These are phyloP conservation scores for Rubus idaeus DNA, from an alignment of 306 rosid genomes.

Conservation along the genomic window DNA sequence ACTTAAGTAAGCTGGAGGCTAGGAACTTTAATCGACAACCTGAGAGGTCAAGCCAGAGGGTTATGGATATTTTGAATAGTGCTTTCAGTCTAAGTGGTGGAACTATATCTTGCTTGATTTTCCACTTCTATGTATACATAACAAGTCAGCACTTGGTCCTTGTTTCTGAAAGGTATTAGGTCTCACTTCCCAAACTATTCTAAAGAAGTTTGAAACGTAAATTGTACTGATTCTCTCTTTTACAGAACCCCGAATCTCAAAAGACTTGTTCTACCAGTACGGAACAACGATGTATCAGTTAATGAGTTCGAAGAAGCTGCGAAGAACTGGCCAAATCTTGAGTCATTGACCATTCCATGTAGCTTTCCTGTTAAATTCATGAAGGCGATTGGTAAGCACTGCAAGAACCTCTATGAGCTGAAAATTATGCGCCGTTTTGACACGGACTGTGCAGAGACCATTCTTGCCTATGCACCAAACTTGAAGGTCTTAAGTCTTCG, in stretches of 20 bases:
- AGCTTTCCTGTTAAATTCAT: neutral
- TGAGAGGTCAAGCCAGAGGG: neutral
- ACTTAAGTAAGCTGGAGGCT: neutral
- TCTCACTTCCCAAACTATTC: neutral
- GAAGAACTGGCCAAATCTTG: constrained; percentile 29
- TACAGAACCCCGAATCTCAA: constrained; percentile 34
- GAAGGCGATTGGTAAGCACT: neutral
- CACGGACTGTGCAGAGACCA: neutral
- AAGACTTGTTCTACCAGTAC: constrained; percentile 25
- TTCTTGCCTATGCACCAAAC: constrained; percentile 1
- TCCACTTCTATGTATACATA: constrained; percentile 5
- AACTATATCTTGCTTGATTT: constrained; percentile 16
- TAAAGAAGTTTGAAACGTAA: neutral
- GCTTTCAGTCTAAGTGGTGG: constrained; percentile 23
- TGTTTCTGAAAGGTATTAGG: constrained; percentile 9
- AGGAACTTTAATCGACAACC: neutral
- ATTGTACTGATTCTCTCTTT: neutral
- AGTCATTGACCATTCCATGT: constrained; percentile 30
- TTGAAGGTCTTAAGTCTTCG: constrained; percentile 28
- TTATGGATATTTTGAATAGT: constrained; percentile 14
- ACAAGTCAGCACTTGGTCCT: neutral
- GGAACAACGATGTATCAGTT: neutral
- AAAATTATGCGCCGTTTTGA: constrained; percentile 14
- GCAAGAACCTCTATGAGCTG: constrained; percentile 23
- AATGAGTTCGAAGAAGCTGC: neutral